These are phyloP conservation scores for Globisporangium echinulatum DNA, from an alignment of 352 stramenopile genomes.

Conservation along the genomic window DNA sequence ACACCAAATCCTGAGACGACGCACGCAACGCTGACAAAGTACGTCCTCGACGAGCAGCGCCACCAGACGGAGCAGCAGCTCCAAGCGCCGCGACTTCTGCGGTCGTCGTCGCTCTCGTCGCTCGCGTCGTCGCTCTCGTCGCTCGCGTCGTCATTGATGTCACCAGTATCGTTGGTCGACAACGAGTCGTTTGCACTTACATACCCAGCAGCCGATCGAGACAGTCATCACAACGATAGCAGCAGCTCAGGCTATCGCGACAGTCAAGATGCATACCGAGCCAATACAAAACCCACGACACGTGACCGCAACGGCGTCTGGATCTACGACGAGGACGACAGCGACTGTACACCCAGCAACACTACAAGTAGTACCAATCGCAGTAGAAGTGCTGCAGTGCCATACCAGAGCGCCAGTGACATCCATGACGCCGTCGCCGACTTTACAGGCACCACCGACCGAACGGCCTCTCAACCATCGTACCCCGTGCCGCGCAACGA, in stretches of 20 bases:
- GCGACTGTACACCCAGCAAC: not conserved
- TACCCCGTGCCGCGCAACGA: slow-evolving; percentile 6
- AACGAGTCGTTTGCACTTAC: slow-evolving; percentile 5
- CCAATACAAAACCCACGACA: too few species aligned
- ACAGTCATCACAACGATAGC: too few species aligned
- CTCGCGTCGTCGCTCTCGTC: not conserved
- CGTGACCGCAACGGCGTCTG: not conserved
- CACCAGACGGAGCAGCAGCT: not conserved
- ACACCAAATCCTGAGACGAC: slow-evolving; percentile 5
- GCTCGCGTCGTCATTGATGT: not conserved
- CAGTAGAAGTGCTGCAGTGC: too few species aligned
- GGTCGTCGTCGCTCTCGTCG: slow-evolving; percentile 5
- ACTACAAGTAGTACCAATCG: too few species aligned
- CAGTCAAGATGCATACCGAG: too few species aligned
- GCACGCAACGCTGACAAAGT: slow-evolving; percentile 23
- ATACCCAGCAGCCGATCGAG: too few species aligned
- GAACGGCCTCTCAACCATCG: not conserved
- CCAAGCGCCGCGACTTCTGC: not conserved
- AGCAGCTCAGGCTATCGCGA: too few species aligned
- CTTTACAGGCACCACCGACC: not conserved
- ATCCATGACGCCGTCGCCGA: not conserved
- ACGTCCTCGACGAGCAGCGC: slow-evolving; percentile 21
- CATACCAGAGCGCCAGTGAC: too few species aligned
- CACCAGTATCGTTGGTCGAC: not conserved
- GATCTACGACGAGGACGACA: slow-evolving; percentile 1